Evolutionary conservation across 2,329 filamentous ascomycete species (phyloP), one percentile per base, ranked within the genome.

Genomic region (Exophiala viscosa): DNA sequence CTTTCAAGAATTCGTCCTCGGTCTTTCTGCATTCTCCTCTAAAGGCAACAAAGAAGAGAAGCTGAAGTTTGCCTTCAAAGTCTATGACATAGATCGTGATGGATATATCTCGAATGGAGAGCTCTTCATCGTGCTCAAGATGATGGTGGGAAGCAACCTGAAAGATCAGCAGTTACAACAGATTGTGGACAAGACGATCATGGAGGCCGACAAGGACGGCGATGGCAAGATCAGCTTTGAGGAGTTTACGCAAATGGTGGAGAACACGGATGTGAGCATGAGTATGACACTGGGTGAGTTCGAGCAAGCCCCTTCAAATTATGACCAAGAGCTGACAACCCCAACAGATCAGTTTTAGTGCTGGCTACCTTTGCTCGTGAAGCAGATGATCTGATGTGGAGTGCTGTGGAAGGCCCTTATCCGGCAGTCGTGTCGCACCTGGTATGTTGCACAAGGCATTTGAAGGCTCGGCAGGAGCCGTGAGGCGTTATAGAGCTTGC

Each of bases 21-120:
- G 93, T 3, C 82, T 99, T 43, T 92, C 87, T 62, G 93, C 93
- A 36, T 99, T 99, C 79, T 93, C 88, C 69, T 91, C 87, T 74
- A 97, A 96, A 76, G 93, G 93, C 58, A 96, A 97, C 77, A 97
- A 99, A 79, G 90, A 96, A 74, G 92, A 99, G 76, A 99, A 99
- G 78, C 81, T 97, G 60, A 86, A 84, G 49, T 99, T 99, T 68
- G 93, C 93, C 40, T 99, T 99, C 83, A 96, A 96, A 73, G 93
- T 99, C 57, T 99, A 99, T 79, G 93, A 99, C 71, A 97, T 99
- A 67, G 93, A 99, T 73, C 89, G 93, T 55, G 93, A 99, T 72
- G 93, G 93, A 18, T 99, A 88, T 76, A 99, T 99, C 68, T 95
- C 89, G 77, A 99, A 99, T 73, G 93, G 93, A 66, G 93, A 99